phyloP scores from a whole-genome alignment of 139 green algal species.

The Chlamydomonas applanata region DNA sequence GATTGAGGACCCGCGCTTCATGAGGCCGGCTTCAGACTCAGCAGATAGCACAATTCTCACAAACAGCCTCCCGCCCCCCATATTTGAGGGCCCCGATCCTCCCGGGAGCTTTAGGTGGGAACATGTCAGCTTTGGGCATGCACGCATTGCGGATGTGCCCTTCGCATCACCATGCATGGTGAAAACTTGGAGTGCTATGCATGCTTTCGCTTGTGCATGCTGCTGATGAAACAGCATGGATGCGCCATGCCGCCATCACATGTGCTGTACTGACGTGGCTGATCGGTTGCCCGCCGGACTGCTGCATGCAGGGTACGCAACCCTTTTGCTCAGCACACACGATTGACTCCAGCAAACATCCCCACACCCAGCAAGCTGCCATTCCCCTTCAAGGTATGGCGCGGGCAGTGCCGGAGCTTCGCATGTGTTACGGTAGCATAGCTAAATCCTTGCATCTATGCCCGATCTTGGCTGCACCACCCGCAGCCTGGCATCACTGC shows the following conservation, averaged over 20 bases:
- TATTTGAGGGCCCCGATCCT: too few relatives aligned
- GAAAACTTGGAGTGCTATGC: background rate
- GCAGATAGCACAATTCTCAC: too few relatives aligned
- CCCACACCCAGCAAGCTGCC: slow-evolving; percentile 12
- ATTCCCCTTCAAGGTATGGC: background rate
- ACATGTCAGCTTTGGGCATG: too few relatives aligned
- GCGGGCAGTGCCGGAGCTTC: background rate
- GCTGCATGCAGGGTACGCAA: slow-evolving; percentile 9
- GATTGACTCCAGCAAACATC: slow-evolving; percentile 19
- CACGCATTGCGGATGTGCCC: too few relatives aligned
- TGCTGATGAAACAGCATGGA: too few relatives aligned
- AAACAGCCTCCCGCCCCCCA: too few relatives aligned
- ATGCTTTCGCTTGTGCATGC: background rate
- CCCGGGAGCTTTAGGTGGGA: too few relatives aligned
- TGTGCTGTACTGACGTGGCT: background rate
- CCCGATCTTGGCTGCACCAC: too few relatives aligned
- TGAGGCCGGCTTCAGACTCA: too few relatives aligned
- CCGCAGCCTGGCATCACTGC: too few relatives aligned
- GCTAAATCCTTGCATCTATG: background rate
- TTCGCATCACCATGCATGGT: background rate
- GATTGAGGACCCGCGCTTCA: too few relatives aligned
- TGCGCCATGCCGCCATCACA: background rate
- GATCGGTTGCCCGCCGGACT: background rate
- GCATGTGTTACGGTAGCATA: too few relatives aligned
- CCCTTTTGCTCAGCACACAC: slow-evolving; percentile 21